phyloP scores from a whole-genome alignment of 208 protist species.

The Angomonas deanei region DNA sequence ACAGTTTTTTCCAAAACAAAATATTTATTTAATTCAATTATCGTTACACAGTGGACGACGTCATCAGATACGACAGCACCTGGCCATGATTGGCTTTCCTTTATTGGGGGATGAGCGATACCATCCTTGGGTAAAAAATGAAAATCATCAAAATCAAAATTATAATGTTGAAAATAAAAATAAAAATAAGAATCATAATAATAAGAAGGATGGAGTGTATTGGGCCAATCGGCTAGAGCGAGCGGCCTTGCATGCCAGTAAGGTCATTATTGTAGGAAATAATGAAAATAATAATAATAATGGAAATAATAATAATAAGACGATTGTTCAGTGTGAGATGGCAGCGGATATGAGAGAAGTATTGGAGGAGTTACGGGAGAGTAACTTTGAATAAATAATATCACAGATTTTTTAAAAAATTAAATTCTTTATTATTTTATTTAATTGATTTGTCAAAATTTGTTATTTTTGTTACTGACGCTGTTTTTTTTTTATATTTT shows the following conservation, averaged over 20 bases:
- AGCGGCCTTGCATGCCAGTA: constrained; percentile 30
- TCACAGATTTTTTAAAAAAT: background rate
- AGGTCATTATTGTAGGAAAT: constrained; percentile 19
- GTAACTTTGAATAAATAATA: background rate
- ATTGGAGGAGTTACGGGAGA: constrained; percentile 28
- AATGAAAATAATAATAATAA: background rate
- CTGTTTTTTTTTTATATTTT: background rate
- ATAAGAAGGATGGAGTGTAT: too few relatives aligned
- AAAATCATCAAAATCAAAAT: too few relatives aligned
- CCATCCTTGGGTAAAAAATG: constrained; percentile 26
- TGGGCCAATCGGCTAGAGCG: constrained; percentile 14
- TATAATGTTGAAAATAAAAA: too few relatives aligned
- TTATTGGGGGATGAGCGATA: constrained; percentile 66
- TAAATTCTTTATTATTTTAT: background rate
- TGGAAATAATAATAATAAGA: constrained; percentile 8
- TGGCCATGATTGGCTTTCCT: constrained; percentile 54
- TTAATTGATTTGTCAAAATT: background rate
- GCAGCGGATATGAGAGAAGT: constrained; percentile 47
- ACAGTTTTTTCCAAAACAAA: constrained; percentile 40
- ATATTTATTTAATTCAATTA: constrained; percentile 63
- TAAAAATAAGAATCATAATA: too few relatives aligned
- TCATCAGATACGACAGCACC: constrained; percentile 85
- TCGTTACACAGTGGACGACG: constrained; percentile 50
- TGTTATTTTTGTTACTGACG: background rate
- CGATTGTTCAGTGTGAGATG: constrained; percentile 46